A percentile compares a stretch with the other conserved stretches of the same genome.
Conservation (phyloP, 2,329 filamentous ascomycete genomes). For the Elsinoe australis region DNA sequence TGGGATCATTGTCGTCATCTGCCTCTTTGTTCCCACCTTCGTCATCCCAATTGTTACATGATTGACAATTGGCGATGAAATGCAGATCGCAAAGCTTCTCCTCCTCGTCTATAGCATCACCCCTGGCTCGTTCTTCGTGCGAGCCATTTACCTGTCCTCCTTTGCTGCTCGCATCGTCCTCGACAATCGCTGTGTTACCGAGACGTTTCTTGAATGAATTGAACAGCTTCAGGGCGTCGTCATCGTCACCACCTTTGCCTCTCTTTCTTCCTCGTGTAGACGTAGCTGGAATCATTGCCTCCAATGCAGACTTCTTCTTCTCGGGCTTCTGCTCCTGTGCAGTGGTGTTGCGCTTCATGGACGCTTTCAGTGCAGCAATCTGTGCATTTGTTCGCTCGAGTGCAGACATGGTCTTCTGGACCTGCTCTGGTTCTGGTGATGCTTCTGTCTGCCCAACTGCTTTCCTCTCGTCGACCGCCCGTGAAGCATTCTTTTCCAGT, state of each 20-base stretch:
- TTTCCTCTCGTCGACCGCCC: neutral
- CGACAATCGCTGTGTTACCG: conserved; percentile 37
- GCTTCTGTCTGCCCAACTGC: neutral
- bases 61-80: conserved; percentile 92
- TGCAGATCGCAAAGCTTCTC: conserved; percentile 80
- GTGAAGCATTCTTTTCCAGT: conserved; percentile 21
- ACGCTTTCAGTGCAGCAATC: conserved; percentile 71
- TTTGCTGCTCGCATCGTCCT: neutral
- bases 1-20: conserved; percentile 45
- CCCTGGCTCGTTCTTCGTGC: conserved; percentile 2
- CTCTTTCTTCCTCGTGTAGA: conserved; percentile 65
- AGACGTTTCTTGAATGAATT: conserved; percentile 74
- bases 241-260: conserved; percentile 41
- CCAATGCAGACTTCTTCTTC: conserved; percentile 59
- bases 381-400: conserved; percentile 70
- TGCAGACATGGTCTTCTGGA: conserved; percentile 19
- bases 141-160: conserved; percentile 8
- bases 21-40: conserved; percentile 55
- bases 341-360: conserved; percentile 59
- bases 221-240: conserved; percentile 58
- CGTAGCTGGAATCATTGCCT: conserved; percentile 65
- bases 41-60: conserved; percentile 78
- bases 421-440: conserved; percentile 29
- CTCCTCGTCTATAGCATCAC: conserved; percentile 53
- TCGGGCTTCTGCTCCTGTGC: conserved; percentile 41